Evolutionary conservation across 2,329 filamentous ascomycete genomes (phyloP), one percentile per base, ranked within the genome.

Genomic region (Exserohilum turcica): DNA sequence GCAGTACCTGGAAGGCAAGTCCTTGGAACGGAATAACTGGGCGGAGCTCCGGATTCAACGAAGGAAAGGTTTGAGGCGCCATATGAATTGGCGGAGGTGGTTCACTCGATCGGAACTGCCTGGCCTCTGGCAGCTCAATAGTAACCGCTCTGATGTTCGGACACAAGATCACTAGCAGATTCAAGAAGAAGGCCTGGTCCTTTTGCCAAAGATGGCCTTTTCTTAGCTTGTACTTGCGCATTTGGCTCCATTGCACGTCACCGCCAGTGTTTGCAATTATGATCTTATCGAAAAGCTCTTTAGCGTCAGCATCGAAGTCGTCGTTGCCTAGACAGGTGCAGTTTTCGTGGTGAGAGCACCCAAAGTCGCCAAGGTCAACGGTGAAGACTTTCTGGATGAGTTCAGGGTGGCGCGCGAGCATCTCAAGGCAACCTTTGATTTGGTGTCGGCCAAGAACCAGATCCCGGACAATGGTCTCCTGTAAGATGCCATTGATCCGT

Each of bases 331-430:
- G 36, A 19, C 49, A 60, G 32, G 24, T 6, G 27, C 52, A 51
- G 3, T 36, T 15, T 16, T 28, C 18, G 9, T 40, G 37, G 24
- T 49, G 46, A 12, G 31, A 15, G 27, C 44, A 50, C 8, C 40
- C 39, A 28, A 56, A 64, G 32, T 60, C 56, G 18, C 58, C 57
- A 3, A 66, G 40, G 39, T 62, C 48, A 13, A 61, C 40, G 24
- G 33, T 48, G 6, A 42, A 44, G 31, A 66, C 52, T 16, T 59
- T 59, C 4, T 13, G 15, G 10, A 43, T 50, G 3, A 63, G 54
- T 16, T 53, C 47, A 12, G 52, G 51, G 12, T 50, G 53, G 15
- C 31, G 19, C 33, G 36, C 31, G 12, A 65, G 48, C 39, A 48
- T 48, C 15, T 47, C 28, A 7, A 64, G 40, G 13, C 61, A 52